Evolutionary conservation across 2,329 filamentous ascomycete genomes (phyloP).

Genomic region (Monascus ruber): DNA sequence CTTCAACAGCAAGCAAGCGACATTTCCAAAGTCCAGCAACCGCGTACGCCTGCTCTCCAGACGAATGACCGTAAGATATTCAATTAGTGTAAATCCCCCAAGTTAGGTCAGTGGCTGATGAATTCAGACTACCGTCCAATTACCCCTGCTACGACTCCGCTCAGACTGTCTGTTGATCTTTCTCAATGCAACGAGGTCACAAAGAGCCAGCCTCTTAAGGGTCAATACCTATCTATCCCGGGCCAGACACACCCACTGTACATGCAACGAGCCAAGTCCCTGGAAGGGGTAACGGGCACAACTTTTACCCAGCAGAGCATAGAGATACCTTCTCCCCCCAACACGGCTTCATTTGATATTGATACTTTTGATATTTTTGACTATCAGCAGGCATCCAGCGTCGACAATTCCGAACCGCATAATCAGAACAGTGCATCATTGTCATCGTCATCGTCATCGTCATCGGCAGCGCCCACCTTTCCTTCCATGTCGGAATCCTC

Average conservation of each 20-base stretch:
- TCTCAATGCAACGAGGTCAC: slow-evolving; percentile 27
- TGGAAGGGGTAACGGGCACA: slow-evolving; percentile 33
- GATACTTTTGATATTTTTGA: slow-evolving; percentile 41
- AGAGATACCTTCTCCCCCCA: slow-evolving; percentile 46
- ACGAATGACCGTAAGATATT: slow-evolving; percentile 45
- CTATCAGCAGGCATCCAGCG: slow-evolving; percentile 37
- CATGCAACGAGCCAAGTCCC: slow-evolving; percentile 36
- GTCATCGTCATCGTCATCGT: slow-evolving; percentile 31
- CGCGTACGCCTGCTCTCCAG: slow-evolving; percentile 48
- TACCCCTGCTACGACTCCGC: slow-evolving; percentile 56
- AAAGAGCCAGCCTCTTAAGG: slow-evolving; percentile 30
- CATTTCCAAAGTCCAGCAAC: slow-evolving; percentile 4
- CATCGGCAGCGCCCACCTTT: slow-evolving; percentile 40
- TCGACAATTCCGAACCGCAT: slow-evolving; percentile 21
- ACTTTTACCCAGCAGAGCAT: slow-evolving; percentile 27
- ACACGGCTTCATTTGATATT: slow-evolving; percentile 37
- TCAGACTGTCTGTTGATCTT: slow-evolving; percentile 28
- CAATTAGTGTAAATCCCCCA: background rate
- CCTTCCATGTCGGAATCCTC: slow-evolving; percentile 44
- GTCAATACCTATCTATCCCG: slow-evolving; percentile 19
- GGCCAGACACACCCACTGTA: slow-evolving; percentile 23
- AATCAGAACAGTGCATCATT: slow-evolving; percentile 25
- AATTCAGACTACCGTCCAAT: slow-evolving; percentile 50
- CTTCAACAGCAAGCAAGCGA: slow-evolving; percentile 13
- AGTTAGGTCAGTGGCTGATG: slow-evolving; percentile 10